Percentiles rank a stretch among this genome's conserved stretches.
These are phyloP conservation scores for Collariella sp. DNA, from an alignment of 495 filamentous ascomycete species.

Conservation along the genomic window DNA sequence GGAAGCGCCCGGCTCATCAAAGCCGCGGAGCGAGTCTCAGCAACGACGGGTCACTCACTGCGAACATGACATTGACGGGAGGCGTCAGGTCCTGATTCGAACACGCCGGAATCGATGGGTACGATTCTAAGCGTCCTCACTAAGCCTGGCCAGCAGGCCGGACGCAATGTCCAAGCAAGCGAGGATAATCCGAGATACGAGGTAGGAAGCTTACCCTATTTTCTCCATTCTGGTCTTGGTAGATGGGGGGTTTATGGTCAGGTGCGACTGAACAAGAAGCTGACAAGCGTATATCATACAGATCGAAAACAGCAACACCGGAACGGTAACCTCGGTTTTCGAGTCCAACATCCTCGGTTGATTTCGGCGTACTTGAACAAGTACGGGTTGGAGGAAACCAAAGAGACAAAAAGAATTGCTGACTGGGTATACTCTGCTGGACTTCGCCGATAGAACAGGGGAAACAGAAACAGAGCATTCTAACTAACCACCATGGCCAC, in stretches of 20 bases:
- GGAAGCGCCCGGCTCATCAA: too few species aligned
- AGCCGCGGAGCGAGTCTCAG: too few species aligned
- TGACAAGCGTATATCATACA: slow-evolving; percentile 1
- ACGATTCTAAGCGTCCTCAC: slow-evolving; percentile 32
- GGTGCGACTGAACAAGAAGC: background rate
- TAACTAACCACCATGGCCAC: too few species aligned
- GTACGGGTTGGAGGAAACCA: too few species aligned
- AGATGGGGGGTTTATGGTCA: too few species aligned
- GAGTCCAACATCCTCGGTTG: slow-evolving; percentile 36
- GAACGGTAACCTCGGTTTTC: slow-evolving; percentile 33
- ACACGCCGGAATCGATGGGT: slow-evolving; percentile 34
- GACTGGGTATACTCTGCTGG: too few species aligned
- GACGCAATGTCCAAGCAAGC: slow-evolving; percentile 35
- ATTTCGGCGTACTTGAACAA: background rate
- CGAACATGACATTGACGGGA: background rate
- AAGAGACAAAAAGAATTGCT: too few species aligned
- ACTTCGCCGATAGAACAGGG: too few species aligned
- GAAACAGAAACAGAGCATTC: too few species aligned
- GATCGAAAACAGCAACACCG: slow-evolving; percentile 38
- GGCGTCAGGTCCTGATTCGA: slow-evolving; percentile 29
- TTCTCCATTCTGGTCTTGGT: too few species aligned
- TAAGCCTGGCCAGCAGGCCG: slow-evolving; percentile 34
- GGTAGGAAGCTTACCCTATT: slow-evolving; percentile 26
- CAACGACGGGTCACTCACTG: background rate
- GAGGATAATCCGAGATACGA: slow-evolving; percentile 33